phyloP scores from a whole-genome alignment of 768 basidiomycete species.

The Boletus sensibilis region DNA sequence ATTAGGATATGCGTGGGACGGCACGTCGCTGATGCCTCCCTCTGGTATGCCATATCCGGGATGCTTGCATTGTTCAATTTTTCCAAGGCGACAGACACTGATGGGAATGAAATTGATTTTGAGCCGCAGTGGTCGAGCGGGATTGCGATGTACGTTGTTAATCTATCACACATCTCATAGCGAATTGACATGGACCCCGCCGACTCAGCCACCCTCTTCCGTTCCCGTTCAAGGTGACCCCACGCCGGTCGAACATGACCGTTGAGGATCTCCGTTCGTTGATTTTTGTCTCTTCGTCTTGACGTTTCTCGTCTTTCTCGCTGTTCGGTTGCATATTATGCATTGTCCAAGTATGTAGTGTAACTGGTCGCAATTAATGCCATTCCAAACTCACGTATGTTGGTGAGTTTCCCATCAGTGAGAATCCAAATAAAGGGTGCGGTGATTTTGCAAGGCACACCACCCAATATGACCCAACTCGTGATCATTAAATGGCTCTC shows the following conservation, averaged over 20 bases:
- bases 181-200: neutral
- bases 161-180: no score
- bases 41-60: slow-evolving; percentile 29
- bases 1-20: slow-evolving; percentile 26
- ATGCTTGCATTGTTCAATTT: slow-evolving; percentile 32
- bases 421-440: neutral
- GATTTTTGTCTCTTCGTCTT: neutral
- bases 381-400: neutral
- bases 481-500: neutral
- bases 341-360: neutral
- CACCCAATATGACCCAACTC: no score
- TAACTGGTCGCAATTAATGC: no score
- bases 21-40: slow-evolving; percentile 25
- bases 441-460: no score
- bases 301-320: neutral
- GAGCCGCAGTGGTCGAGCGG: slow-evolving; percentile 17
- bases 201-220: slow-evolving; percentile 15
- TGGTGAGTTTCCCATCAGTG: neutral
- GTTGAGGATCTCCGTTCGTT: slow-evolving; percentile 6
- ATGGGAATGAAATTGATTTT: slow-evolving; percentile 25
- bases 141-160: slow-evolving; percentile 13
- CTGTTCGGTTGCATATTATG: neutral
- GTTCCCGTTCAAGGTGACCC: slow-evolving; percentile 14
- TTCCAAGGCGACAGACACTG: slow-evolving; percentile 18
- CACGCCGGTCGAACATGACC: slow-evolving; percentile 2